Conservation (phyloP, 257 asterid species). For the Capsicum chinense region DNA sequence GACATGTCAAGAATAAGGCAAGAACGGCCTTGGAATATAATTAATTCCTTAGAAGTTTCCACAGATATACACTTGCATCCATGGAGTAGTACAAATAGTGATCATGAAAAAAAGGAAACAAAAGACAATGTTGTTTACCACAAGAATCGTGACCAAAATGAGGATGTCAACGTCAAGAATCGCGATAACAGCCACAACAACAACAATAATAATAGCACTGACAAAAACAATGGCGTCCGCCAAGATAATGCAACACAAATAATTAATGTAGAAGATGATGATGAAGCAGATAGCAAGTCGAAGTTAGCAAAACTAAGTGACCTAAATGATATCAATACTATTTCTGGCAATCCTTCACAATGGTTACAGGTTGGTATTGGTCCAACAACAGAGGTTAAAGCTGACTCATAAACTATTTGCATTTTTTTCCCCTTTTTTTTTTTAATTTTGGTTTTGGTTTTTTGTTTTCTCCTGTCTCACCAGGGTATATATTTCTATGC, state of each 20-base stretch:
- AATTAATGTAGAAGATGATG: constrained; percentile 44
- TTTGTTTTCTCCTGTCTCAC: not conserved
- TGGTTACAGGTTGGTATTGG: constrained; percentile 96
- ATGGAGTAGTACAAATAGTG: constrained; percentile 37
- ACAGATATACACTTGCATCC: constrained; percentile 65
- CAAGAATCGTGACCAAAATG: constrained; percentile 12
- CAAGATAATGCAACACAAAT: constrained; percentile 16
- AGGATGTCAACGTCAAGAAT: constrained; percentile 6
- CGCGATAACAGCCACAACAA: constrained; percentile 21
- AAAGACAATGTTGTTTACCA: constrained; percentile 15
- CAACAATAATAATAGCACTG: constrained; percentile 25
- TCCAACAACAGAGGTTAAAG: constrained; percentile 48
- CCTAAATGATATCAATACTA: constrained; percentile 45
- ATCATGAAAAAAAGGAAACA: constrained; percentile 23
- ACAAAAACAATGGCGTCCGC: not conserved
- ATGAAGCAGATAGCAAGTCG: constrained; percentile 71
- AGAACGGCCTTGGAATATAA: constrained; percentile 43
- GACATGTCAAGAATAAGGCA: constrained; percentile 48
- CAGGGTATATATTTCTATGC: constrained; percentile 16
- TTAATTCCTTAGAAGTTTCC: constrained; percentile 65
- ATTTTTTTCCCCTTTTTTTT: not conserved
- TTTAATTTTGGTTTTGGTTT: not conserved
- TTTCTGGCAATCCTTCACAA: constrained; percentile 52
- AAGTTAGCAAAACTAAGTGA: constrained; percentile 65
- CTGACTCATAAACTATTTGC: constrained; percentile 35